These are phyloP conservation scores for Metarhizium guizhouense DNA, from an alignment of 2,329 filamentous ascomycete genomes.

Conservation along the genomic window DNA sequence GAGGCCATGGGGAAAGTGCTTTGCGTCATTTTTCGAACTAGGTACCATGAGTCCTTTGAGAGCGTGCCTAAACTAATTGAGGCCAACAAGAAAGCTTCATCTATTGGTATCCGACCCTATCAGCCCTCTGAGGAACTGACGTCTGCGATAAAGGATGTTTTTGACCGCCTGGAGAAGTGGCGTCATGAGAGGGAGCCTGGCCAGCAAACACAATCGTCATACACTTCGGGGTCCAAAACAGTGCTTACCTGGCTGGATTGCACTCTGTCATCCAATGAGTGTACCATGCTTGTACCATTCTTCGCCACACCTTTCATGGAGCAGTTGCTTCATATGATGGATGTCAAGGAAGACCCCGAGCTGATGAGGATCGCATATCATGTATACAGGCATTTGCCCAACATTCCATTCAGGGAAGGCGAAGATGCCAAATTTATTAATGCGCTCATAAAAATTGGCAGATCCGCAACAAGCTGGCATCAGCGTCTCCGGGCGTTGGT, in stretches of 20 bases:
- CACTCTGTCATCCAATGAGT: conserved; percentile 85
- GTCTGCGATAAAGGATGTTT: conserved; percentile 63
- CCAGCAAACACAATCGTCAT: conserved; percentile 86
- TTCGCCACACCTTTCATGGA: conserved; percentile 86
- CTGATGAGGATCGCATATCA: conserved; percentile 91
- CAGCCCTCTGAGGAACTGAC: conserved; percentile 66
- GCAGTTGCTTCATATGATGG: conserved; percentile 98
- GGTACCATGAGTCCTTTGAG: conserved; percentile 89
- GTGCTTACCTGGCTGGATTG: conserved; percentile 91
- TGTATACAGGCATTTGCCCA: conserved; percentile 92
- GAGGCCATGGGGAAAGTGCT: conserved; percentile 90
- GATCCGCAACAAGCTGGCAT: conserved; percentile 81
- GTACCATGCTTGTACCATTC: conserved; percentile 81
- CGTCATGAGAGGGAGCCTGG: conserved; percentile 74
- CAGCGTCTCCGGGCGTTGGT: conserved; percentile 89
- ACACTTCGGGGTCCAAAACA: conserved; percentile 94
- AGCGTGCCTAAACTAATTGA: conserved; percentile 68
- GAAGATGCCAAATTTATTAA: conserved; percentile 80
- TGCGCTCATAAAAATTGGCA: conserved; percentile 80
- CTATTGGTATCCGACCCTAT: conserved; percentile 80
- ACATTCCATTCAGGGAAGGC: conserved; percentile 82
- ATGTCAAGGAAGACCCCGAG: conserved; percentile 96
- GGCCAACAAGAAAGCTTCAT: conserved; percentile 69
- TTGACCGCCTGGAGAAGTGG: conserved; percentile 77
- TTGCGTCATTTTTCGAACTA: conserved; percentile 77